Conservation (phyloP, 192 early-diverging fungal species). For the Coemansia sp. region DNA sequence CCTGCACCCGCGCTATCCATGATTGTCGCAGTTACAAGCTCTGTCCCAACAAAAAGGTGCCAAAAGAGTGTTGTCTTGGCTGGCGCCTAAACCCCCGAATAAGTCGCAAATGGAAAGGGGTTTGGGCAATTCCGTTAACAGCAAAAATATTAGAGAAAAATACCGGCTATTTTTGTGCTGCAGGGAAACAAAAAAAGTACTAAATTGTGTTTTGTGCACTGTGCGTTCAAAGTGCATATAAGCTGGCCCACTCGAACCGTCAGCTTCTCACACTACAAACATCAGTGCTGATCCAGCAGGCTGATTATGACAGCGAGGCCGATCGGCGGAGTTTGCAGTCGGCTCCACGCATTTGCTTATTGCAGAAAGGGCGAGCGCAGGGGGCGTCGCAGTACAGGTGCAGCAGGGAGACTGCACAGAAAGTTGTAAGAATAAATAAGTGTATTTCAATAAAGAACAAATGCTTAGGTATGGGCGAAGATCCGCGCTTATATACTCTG, state of each 20-base stretch:
- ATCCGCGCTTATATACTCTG: too few relatives aligned
- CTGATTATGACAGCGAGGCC: constrained; percentile 48
- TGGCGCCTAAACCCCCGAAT: neutral
- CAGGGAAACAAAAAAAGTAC: neutral
- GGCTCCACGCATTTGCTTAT: neutral
- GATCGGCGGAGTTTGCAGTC: constrained; percentile 21
- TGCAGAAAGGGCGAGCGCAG: too few relatives aligned
- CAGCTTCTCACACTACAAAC: neutral
- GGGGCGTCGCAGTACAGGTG: too few relatives aligned
- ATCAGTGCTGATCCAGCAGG: constrained; percentile 16
- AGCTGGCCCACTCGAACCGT: too few relatives aligned
- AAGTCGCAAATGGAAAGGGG: neutral
- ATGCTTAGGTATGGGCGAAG: too few relatives aligned
- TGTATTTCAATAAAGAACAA: too few relatives aligned
- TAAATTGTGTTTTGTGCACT: neutral
- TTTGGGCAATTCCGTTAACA: neutral
- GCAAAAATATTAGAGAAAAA: neutral
- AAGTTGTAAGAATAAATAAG: too few relatives aligned
- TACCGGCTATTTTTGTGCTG: neutral
- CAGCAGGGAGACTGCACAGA: too few relatives aligned
- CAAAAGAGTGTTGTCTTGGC: neutral
- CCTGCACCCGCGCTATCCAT: neutral
- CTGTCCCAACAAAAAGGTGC: neutral
- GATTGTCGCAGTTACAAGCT: neutral
- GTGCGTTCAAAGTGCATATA: too few relatives aligned